Base-by-base conservation (phyloP, 306 rosid genomes). In the Hippophae tibetana region DNA sequence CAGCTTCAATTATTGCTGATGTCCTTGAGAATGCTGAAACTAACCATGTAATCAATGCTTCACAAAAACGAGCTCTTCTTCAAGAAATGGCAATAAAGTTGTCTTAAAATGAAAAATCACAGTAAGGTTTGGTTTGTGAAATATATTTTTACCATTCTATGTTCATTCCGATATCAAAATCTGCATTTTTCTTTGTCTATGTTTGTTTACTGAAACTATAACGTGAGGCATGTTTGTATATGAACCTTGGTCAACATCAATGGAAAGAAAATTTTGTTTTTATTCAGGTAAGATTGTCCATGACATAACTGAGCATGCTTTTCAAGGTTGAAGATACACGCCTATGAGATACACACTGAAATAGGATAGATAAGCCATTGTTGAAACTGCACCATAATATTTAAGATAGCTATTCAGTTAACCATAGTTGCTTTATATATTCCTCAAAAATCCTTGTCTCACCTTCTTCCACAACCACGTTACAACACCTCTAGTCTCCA, bases 11-110 rank as follows among this genome's bases (percentile, higher is more conserved):
- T 51, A 82, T 93, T 69, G 79, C 99, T 1, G 99, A 88, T 56
- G 97, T 93, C 68, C 89, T 93, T 51, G 99, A 93, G 82, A 82
- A 78, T 70, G 99, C 99, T 9, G 95, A 93, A 77, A 84, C 95
- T 48, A 84, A 71, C 61, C 74, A 80, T 70, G 95, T 88, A 66
- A 93, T 93, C 54, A 86, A 79, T 67, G 90, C 97, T 67, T 72
- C 86, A 13, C 95, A 93, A 75, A 93, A 88, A 76, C 86, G 99
- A 73, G 82, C 86, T 61, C 97, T 93, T 71, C 94, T 88, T 61
- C 99, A 93, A 75, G 95, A 88, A 79, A 88, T 93, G 97, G 99
- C 99, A 18, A 64, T 88, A 71, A 88, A 81, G 79, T 70, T 93
- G 61, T 73, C 95, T 25, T 90, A 82, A 70, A 68, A 49, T 47